phyloP scores from a whole-genome alignment of 2,329 filamentous ascomycete species.

The Diaporthe sp. region DNA sequence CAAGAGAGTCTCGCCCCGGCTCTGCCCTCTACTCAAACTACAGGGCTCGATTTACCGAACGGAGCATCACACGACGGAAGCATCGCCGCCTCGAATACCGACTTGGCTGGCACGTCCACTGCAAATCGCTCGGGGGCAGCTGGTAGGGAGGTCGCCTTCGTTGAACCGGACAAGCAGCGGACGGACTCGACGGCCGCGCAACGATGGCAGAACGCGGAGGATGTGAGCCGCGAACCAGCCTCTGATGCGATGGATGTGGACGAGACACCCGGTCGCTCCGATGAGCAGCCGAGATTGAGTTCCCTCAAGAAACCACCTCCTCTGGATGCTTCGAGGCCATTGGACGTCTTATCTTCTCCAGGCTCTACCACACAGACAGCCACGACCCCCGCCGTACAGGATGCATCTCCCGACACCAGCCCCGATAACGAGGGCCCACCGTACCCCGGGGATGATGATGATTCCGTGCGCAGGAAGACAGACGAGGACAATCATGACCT shows the following conservation, averaged over 20 bases:
- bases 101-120: background rate
- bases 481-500: constrained; percentile 46
- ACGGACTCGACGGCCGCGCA: background rate
- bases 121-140: constrained; percentile 13
- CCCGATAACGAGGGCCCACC: constrained; percentile 76
- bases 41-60: constrained; percentile 1
- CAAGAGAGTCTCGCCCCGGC: background rate
- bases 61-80: background rate
- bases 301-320: constrained; percentile 51
- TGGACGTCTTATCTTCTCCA: constrained; percentile 66
- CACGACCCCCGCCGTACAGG: constrained; percentile 77
- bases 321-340: constrained; percentile 52
- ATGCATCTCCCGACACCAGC: constrained; percentile 80
- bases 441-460: constrained; percentile 63
- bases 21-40: background rate
- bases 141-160: constrained; percentile 36
- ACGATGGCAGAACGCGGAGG: background rate
- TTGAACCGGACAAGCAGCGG: constrained; percentile 28
- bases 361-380: constrained; percentile 80
- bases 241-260: constrained; percentile 41
- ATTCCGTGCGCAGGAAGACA: constrained; percentile 57
- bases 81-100: background rate
- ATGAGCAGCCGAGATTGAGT: constrained; percentile 47
- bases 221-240: constrained; percentile 43
- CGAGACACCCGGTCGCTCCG: constrained; percentile 47